Conservation (phyloP, 441 rosid genomes). For the Eutrema salsugineum region DNA sequence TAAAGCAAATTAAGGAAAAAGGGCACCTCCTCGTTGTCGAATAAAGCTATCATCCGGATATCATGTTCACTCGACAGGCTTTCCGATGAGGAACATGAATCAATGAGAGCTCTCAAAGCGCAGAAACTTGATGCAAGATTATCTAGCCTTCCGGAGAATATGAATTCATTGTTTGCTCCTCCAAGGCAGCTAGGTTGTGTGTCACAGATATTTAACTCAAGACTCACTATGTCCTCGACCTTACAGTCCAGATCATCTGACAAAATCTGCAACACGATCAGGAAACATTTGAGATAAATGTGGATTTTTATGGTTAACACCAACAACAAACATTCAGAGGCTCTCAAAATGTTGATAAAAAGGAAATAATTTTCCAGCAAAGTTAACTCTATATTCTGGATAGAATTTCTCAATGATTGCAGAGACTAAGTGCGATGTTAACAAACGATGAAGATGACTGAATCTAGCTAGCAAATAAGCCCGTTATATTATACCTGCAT, state of each 20-base stretch:
- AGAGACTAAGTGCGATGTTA: not conserved
- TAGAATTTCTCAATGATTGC: not conserved
- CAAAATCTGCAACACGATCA: constrained; percentile 49
- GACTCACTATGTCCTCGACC: constrained; percentile 60
- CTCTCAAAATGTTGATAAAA: not conserved
- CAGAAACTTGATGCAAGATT: constrained; percentile 94
- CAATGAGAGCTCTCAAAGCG: constrained; percentile 84
- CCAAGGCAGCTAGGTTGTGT: constrained; percentile 98
- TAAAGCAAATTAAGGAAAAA: constrained; percentile 16
- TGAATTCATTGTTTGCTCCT: constrained; percentile 85
- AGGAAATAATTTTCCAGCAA: not conserved
- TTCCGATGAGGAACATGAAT: constrained; percentile 52
- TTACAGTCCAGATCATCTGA: constrained; percentile 65
- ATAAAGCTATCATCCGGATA: constrained; percentile 84
- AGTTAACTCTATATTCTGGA: not conserved
- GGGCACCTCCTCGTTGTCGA: constrained; percentile 95
- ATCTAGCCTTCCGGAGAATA: constrained; percentile 93
- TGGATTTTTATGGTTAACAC: not conserved
- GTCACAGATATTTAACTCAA: constrained; percentile 92
- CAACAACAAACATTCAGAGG: not conserved
- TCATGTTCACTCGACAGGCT: constrained; percentile 63
- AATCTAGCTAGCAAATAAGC: not conserved
- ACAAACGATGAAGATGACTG: not conserved
- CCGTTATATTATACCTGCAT: constrained; percentile 55
- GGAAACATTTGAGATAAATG: not conserved